phyloP scores from a whole-genome alignment of 1,139 yeast genomes.

The Geotrichum klebahnii region DNA sequence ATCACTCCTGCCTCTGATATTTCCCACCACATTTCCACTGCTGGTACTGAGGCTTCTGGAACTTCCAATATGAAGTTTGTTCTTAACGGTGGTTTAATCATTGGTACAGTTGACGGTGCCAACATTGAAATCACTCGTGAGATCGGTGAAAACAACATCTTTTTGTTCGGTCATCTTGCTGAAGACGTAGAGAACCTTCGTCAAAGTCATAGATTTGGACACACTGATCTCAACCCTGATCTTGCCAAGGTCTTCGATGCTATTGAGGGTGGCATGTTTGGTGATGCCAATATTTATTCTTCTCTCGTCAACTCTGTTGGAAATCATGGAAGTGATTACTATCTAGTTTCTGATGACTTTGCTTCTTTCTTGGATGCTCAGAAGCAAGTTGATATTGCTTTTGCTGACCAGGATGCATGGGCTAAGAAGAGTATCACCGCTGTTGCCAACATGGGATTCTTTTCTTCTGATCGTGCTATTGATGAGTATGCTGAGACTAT shows the following conservation, averaged over 20 bases:
- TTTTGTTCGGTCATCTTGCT: constrained; percentile 83
- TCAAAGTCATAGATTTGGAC: constrained; percentile 61
- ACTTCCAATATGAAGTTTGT: constrained; percentile 96
- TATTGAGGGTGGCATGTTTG: constrained; percentile 67
- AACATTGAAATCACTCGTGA: constrained; percentile 93
- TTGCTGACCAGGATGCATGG: constrained; percentile 66
- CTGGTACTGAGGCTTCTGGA: constrained; percentile 96
- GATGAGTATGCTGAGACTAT: constrained; percentile 89
- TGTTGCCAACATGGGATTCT: constrained; percentile 93
- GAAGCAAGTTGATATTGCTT: constrained; percentile 66
- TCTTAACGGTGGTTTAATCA: constrained; percentile 85
- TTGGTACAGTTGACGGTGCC: constrained; percentile 97
- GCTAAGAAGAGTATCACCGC: constrained; percentile 66
- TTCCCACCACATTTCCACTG: constrained; percentile 94
- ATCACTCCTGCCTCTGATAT: constrained; percentile 87
- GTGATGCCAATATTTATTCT: constrained; percentile 63
- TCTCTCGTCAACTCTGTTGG: constrained; percentile 63
- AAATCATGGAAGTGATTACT: constrained; percentile 64
- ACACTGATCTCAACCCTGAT: constrained; percentile 46
- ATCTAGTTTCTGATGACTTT: constrained; percentile 84
- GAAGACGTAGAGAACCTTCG: constrained; percentile 86
- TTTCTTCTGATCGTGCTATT: constrained; percentile 84
- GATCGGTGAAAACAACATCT: constrained; percentile 88
- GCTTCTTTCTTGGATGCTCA: constrained; percentile 83
- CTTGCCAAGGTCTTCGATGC: constrained; percentile 62